Evolutionary conservation across 345 rosid species (phyloP).

Genomic region (Citrus trifoliata): DNA sequence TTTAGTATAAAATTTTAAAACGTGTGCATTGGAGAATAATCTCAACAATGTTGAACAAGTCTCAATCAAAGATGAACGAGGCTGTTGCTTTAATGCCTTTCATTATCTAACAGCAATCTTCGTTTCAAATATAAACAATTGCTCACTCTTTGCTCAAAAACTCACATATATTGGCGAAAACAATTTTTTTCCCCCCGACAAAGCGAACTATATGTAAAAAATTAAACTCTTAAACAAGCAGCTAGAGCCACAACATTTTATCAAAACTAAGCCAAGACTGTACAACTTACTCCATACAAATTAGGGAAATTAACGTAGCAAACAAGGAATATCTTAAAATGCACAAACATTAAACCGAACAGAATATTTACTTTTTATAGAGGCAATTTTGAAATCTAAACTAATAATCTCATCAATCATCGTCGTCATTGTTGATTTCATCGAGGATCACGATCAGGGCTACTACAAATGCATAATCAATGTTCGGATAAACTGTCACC

Average conservation of each 20-base stretch:
- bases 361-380: too few species aligned
- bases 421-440: not conserved
- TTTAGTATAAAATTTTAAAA: too few species aligned
- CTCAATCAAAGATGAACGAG: too few species aligned
- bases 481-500: constrained; percentile 25
- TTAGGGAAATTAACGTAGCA: not conserved
- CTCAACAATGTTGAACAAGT: too few species aligned
- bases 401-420: not conserved
- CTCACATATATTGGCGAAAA: not conserved
- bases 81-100: too few species aligned
- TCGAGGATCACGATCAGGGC: constrained; percentile 24
- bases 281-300: not conserved
- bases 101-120: not conserved
- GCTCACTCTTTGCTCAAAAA: not conserved
- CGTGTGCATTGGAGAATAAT: too few species aligned
- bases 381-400: not conserved
- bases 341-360: not conserved
- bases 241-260: too few species aligned
- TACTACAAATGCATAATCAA: constrained; percentile 27
- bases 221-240: too few species aligned
- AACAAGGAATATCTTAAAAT: not conserved
- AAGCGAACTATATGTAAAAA: too few species aligned
- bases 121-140: not conserved
- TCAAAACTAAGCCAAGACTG: too few species aligned
- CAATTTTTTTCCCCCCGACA: not conserved